These are phyloP conservation scores for Strigomonas culicis DNA, from an alignment of 208 protist genomes.

Conservation along the genomic window DNA sequence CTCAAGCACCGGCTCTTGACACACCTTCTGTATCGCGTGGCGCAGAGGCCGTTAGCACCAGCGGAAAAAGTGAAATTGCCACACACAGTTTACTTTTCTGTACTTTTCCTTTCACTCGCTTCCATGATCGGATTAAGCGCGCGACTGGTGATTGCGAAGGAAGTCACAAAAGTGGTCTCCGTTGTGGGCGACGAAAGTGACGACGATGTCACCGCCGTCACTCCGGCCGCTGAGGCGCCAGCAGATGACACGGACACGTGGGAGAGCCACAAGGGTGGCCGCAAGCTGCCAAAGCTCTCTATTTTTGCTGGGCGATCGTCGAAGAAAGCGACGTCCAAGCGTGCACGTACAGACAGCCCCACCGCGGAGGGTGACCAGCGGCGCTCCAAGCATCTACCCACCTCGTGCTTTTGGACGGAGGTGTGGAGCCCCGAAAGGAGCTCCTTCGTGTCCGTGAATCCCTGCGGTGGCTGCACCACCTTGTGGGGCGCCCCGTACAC, in stretches of 20 bases:
- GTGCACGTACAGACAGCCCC: background rate
- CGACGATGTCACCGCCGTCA: background rate
- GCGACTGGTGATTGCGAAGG: conserved; percentile 36
- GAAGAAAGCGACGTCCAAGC: conserved; percentile 7
- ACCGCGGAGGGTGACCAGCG: conserved; percentile 3
- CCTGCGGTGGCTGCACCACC: conserved; percentile 62
- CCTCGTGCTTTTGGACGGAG: conserved; percentile 84
- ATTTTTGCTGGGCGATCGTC: conserved; percentile 26
- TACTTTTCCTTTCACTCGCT: conserved; percentile 54
- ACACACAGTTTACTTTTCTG: conserved; percentile 47
- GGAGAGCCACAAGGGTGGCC: conserved; percentile 1
- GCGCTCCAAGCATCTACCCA: conserved; percentile 31
- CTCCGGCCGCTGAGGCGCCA: background rate
- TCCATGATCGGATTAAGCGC: conserved; percentile 35
- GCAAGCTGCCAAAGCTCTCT: conserved; percentile 27
- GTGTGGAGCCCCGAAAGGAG: conserved; percentile 83
- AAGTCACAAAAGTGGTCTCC: too few species aligned
- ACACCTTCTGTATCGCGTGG: background rate
- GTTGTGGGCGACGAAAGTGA: too few species aligned
- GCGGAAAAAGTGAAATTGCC: conserved; percentile 15
- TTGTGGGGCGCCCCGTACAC: conserved; percentile 84
- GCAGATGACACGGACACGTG: conserved; percentile 11
- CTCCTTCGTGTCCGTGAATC: conserved; percentile 81
- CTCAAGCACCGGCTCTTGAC: background rate
- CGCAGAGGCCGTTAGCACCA: background rate